Percentiles rank a stretch among this genome's conserved stretches.
phyloP scores from a whole-genome alignment of 2,329 filamentous ascomycete species.

The Cladosporium velox region DNA sequence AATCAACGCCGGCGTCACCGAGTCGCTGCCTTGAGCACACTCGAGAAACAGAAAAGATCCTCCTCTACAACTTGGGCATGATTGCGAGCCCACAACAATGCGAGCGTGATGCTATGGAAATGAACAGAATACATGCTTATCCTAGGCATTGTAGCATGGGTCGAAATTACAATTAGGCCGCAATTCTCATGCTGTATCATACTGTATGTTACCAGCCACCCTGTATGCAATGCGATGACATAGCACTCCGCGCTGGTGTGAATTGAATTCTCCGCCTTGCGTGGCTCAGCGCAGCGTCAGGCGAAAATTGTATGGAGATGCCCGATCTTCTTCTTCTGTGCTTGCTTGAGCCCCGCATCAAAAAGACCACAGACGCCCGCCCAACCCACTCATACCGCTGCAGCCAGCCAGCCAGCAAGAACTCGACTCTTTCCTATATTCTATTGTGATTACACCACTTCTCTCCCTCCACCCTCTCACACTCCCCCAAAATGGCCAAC shows the following conservation, averaged over 20 bases:
- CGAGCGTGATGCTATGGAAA: not conserved
- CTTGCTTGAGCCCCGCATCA: not conserved
- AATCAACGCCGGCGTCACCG: not conserved
- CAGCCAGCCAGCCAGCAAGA: not conserved
- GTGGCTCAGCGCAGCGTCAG: not conserved
- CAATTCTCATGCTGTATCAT: not conserved
- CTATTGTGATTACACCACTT: not conserved
- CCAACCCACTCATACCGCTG: conserved; percentile 4
- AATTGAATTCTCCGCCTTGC: not conserved
- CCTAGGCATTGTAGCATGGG: not conserved
- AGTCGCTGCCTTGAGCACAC: not conserved
- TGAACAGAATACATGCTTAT: not conserved
- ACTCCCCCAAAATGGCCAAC: conserved; percentile 29
- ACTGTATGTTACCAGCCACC: too few species aligned
- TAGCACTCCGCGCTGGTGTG: not conserved
- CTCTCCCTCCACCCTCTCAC: not conserved
- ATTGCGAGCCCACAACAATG: not conserved
- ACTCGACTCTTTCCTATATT: not conserved
- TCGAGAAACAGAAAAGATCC: not conserved
- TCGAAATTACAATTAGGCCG: not conserved
- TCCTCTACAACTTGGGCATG: not conserved
- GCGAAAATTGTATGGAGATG: conserved; percentile 2
- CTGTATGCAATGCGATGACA: not conserved
- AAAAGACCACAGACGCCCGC: not conserved
- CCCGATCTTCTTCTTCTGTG: not conserved